Percentiles rank a stretch among this genome's conserved stretches.
phyloP scores from a whole-genome alignment of 106 monocot species.

The Platanthera guangdongensis region DNA sequence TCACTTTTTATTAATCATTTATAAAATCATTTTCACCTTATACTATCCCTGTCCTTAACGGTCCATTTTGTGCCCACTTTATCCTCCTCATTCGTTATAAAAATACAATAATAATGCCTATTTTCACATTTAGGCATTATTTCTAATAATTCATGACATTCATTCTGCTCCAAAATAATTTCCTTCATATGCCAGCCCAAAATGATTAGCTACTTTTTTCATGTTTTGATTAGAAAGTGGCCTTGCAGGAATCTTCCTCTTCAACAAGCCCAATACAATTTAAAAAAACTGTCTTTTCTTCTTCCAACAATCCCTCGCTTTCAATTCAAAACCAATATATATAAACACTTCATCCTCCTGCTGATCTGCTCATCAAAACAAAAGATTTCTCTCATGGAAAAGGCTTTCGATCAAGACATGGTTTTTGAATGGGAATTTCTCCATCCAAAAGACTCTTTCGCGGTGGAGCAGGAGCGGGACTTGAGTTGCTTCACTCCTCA shows the following conservation, averaged over 20 bases:
- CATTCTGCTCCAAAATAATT: not conserved
- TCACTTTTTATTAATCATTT: too few species aligned
- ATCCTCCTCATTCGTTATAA: too few species aligned
- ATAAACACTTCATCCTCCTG: not conserved
- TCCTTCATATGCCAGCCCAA: not conserved
- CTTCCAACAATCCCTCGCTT: not conserved
- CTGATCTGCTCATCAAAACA: not conserved
- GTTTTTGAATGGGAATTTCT: slow-evolving; percentile 4
- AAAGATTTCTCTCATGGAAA: not conserved
- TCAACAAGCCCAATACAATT: not conserved
- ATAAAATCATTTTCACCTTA: too few species aligned
- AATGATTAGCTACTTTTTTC: not conserved
- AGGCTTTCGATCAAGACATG: not conserved
- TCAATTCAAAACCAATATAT: not conserved
- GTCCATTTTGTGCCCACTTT: too few species aligned
- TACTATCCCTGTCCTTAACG: too few species aligned
- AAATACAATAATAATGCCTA: not conserved
- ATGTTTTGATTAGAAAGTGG: not conserved
- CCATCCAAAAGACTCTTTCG: not conserved
- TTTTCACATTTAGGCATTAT: not conserved
- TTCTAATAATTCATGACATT: not conserved
- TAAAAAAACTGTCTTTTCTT: not conserved
- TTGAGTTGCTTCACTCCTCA: not conserved
- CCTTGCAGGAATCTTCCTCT: not conserved
- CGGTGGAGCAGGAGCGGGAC: not conserved